These are phyloP conservation scores for Cunninghamia lanceolata DNA, from an alignment of 75 land plant genomes.

Conservation along the genomic window DNA sequence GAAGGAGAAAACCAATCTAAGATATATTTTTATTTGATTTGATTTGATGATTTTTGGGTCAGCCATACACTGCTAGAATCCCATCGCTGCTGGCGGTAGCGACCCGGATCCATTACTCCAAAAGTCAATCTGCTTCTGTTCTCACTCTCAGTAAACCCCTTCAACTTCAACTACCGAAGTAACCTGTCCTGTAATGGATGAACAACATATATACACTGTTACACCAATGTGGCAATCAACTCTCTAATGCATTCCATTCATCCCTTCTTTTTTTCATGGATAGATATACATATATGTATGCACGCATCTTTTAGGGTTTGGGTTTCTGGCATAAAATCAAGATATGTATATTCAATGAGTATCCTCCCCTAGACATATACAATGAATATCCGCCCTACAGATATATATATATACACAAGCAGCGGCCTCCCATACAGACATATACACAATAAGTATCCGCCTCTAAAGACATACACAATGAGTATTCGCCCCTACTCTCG, in stretches of 20 bases:
- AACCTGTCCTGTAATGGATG: conserved; percentile 24
- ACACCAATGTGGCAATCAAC: conserved; percentile 6
- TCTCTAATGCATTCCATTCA: conserved; percentile 5
- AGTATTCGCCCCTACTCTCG: background rate
- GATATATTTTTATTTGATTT: conserved; percentile 25
- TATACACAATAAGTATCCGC: background rate
- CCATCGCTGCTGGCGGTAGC: conserved; percentile 45
- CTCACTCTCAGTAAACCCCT: conserved; percentile 4
- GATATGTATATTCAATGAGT: background rate
- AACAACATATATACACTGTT: conserved; percentile 13
- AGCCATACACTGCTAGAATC: conserved; percentile 51
- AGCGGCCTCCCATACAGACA: background rate
- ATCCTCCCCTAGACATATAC: background rate
- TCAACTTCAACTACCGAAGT: background rate
- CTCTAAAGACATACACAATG: background rate
- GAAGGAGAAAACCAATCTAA: conserved; percentile 17
- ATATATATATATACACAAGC: background rate
- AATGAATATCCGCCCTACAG: background rate
- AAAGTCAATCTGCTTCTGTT: background rate
- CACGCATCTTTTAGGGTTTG: conserved; percentile 1
- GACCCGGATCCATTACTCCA: conserved; percentile 29
- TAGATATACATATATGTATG: background rate
- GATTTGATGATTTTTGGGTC: conserved; percentile 21
- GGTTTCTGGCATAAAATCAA: background rate
- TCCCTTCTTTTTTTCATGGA: background rate